Evolutionary conservation across 257 asterid species (phyloP).

Genomic region (Mitragyna speciosa): DNA sequence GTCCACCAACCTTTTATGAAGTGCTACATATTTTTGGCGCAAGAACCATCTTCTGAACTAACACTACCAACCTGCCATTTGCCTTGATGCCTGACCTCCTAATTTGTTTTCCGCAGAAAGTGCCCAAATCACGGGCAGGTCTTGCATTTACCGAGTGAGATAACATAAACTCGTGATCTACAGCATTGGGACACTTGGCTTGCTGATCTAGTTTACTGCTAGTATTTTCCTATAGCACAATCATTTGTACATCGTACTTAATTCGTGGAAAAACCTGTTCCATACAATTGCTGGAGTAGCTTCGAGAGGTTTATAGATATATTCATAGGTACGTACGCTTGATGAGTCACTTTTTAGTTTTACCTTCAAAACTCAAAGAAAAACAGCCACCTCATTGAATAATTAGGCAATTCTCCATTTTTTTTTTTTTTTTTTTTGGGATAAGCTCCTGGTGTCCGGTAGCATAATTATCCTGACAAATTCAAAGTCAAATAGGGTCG

Average conservation of each 20-base stretch:
- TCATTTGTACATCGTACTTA: not conserved
- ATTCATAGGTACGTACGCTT: not conserved
- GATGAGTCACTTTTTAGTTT: not conserved
- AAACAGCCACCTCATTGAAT: not conserved
- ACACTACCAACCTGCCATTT: slow-evolving; percentile 10
- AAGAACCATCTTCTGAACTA: slow-evolving; percentile 11
- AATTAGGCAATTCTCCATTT: not conserved
- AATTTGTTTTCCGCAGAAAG: not conserved
- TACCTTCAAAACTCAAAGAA: not conserved
- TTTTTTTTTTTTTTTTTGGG: too few species aligned
- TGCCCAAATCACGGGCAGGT: not conserved
- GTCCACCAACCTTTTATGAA: slow-evolving; percentile 14
- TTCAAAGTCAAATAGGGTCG: too few species aligned
- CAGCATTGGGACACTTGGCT: not conserved
- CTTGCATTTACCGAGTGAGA: not conserved
- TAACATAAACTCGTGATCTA: not conserved
- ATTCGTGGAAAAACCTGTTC: not conserved
- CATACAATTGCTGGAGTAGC: not conserved
- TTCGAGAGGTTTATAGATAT: not conserved
- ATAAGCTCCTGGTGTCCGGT: too few species aligned
- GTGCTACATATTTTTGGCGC: not conserved
- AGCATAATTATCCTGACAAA: too few species aligned
- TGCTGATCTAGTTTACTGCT: not conserved
- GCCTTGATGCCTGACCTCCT: not conserved
- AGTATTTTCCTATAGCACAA: not conserved